Evolutionary conservation across 371 early-diverging fungal species (phyloP), one percentile per base, ranked within the genome.

Genomic region (Lichtheimia corymbifera): DNA sequence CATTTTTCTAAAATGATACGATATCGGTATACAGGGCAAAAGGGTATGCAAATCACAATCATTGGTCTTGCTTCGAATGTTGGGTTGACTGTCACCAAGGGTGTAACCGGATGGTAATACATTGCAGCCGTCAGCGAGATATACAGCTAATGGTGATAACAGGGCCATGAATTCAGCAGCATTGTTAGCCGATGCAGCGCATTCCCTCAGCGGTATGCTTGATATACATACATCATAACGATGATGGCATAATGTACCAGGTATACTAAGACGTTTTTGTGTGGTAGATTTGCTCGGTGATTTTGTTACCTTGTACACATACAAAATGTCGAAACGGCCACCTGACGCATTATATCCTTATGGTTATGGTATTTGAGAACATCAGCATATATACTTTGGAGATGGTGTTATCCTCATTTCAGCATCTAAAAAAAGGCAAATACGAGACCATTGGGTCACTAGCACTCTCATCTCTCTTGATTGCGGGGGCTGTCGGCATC

Each of bases 81-180:
- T 35, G 83, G 85, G 1, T 66, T 90, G 67, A 84, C 84, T 3
- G 74, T 82, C 44, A 71, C 83, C 20, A 90, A 90, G 66, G 89
- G 89, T 18, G 64, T 73, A 27, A 87, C 87, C 17, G 90, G 90
- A 47, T 79, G 84, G 83, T 61, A 61, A 52, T 27, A 54, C 27
- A 18, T 28, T 3, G 14, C n/a, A 42, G 20, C 4, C 13, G 42
- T 17, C 14, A 22, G 24, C 5, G 35, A 28, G 55, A 22, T n/a
- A 22, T 20, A 25, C n/a, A 47, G 47, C 47, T n/a, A 47, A n/a
- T 45, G 2, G 5, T 47, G n/a, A 5, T 54, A 18, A 57, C 43
- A 84, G 85, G 80, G 41, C 77, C n/a, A 83, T 86, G 77, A 84
- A 88, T 74, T 88, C 89, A 20, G 85, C 87, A n/a, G 85, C 90